Evolutionary conservation across 192 early-diverging fungal genomes (phyloP).

Genomic region (Chytriomyces hyalinus): DNA sequence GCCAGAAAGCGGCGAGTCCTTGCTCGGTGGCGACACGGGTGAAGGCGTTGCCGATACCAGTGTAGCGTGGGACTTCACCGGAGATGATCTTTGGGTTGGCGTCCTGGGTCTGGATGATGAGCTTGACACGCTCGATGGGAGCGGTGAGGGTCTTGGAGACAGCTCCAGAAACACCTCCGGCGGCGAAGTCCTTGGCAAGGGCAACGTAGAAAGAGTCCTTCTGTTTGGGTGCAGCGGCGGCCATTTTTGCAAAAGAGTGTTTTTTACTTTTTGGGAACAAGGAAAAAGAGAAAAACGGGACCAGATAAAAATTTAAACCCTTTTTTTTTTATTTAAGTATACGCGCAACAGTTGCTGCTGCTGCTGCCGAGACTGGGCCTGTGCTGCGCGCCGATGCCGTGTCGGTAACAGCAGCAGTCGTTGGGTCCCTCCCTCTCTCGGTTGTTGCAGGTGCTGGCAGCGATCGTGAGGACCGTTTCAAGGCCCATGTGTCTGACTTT

Average conservation of each 20-base stretch:
- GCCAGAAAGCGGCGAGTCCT: conserved; percentile 68
- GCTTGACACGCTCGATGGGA: conserved; percentile 97
- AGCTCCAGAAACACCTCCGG: conserved; percentile 95
- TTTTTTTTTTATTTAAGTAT: too few relatives aligned
- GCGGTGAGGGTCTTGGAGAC: conserved; percentile 98
- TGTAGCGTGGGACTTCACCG: conserved; percentile 83
- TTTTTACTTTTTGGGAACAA: background rate
- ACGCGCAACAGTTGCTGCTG: too few relatives aligned
- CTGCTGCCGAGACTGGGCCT: too few relatives aligned
- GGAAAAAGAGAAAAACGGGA: conserved; percentile 9
- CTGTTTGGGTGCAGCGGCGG: conserved; percentile 22
- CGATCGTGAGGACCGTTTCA: too few relatives aligned
- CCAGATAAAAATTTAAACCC: too few relatives aligned
- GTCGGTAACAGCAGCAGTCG: too few relatives aligned
- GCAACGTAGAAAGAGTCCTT: conserved; percentile 37
- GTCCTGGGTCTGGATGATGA: conserved; percentile 52
- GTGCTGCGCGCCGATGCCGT: too few relatives aligned
- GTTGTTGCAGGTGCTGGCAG: too few relatives aligned
- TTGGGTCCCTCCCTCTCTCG: too few relatives aligned
- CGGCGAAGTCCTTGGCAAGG: conserved; percentile 67
- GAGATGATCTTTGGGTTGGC: conserved; percentile 64
- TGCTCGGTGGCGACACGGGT: conserved; percentile 84
- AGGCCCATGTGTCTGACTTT: too few relatives aligned
- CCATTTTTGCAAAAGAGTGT: conserved; percentile 3
- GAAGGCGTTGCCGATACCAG: conserved; percentile 93